Evolutionary conservation across 345 rosid genomes (phyloP).

Genomic region (Sisymbrium altissimum): DNA sequence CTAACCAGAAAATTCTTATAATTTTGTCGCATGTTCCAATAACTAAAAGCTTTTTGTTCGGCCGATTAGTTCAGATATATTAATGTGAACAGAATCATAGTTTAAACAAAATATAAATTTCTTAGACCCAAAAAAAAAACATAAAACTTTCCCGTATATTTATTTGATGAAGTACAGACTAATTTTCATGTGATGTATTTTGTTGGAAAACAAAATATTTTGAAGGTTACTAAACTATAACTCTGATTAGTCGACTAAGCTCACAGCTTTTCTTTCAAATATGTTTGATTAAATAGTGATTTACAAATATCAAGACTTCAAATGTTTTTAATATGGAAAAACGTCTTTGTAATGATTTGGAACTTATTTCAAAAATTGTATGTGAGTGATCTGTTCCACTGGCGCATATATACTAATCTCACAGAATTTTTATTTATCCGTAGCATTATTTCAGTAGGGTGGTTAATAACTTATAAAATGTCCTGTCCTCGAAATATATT

Average conservation of each 20-base stretch:
- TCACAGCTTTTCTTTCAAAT: neutral
- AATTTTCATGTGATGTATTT: neutral
- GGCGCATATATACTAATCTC: neutral
- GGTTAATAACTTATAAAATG: neutral
- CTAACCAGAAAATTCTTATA: neutral
- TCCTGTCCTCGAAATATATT: neutral
- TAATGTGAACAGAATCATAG: neutral
- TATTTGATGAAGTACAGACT: neutral
- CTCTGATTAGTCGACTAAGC: neutral
- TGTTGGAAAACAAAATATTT: neutral
- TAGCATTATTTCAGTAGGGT: neutral
- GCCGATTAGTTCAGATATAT: neutral
- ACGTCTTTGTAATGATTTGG: neutral
- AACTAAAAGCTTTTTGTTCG: neutral
- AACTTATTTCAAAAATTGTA: neutral
- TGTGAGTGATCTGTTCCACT: neutral
- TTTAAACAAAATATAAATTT: neutral
- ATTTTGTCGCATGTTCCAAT: neutral
- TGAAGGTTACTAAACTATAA: neutral
- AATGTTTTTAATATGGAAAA: neutral
- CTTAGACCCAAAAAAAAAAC: neutral
- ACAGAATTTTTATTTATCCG: neutral
- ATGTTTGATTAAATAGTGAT: neutral
- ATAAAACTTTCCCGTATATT: neutral
- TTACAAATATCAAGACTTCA: neutral